Base-by-base conservation (phyloP, 2,329 filamentous ascomycete genomes). In the Penicillium thymicola region DNA sequence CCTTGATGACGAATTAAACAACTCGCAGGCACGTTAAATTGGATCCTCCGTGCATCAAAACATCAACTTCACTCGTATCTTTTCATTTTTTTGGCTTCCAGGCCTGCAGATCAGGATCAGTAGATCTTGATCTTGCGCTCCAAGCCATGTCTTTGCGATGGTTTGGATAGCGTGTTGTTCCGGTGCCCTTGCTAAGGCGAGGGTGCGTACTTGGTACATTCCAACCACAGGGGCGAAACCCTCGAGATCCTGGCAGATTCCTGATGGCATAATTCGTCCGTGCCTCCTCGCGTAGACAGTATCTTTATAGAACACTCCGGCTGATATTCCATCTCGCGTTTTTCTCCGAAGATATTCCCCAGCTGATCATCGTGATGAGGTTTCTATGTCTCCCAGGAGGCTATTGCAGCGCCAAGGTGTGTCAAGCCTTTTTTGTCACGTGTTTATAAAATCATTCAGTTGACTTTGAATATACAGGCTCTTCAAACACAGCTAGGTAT, bases 351-450 rank as follows among this genome's bases (percentile, higher is more conserved):
- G 8, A 47, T 38, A 43, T 48, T 53, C 28, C 49, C 23, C 23
- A 23, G 41, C 7, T 23, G 21, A 16, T 54, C 6, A 30, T 40
- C 57, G 28, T n/a, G 14, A 65, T 66, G 64, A 65, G 56, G 27
- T 66, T 66, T 49, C 54, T 66, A 2, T 65, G 62, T 13, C 55
- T 66, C 27, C 64, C 59, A 13, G 64, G 64, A 44, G 64, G 59
- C 10, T 62, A 59, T 46, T 62, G 61, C 53, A 65, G 53, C 38
- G 59, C 59, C 28, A 64, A 57, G 46, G 64, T 65, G 57, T 42
- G 55, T 59, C 11, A 34, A 18, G 21, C 37, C 42, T 43, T 34
- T 53, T 30, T 53, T 38, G 5, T 40, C 30, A 44, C 28, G 30
- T 44, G 49, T 11, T 11, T 14, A n/a, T 18, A 7, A 21, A 3